Conservation (phyloP, 2,329 filamentous ascomycete genomes). For the Xylaria multiplex region DNA sequence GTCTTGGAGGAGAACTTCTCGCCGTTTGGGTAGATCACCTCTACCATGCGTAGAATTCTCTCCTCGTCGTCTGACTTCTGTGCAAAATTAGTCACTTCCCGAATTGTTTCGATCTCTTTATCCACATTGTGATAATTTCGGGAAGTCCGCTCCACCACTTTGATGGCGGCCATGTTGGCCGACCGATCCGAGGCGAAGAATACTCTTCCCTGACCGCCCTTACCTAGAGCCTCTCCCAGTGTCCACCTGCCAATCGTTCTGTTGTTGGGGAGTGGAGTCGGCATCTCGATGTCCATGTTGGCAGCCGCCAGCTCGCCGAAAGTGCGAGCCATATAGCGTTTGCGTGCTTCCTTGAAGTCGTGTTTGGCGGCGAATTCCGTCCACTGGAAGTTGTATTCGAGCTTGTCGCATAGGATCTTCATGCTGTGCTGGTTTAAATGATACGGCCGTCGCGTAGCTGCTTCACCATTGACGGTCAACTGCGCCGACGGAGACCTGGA, state of each 20-base stretch:
- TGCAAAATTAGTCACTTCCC: no score
- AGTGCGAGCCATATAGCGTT: not conserved
- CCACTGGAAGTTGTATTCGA: conserved; percentile 6
- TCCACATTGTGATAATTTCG: not conserved
- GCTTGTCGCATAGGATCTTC: not conserved
- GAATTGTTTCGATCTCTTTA: no score
- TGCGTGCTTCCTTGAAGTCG: not conserved
- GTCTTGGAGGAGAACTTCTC: not conserved
- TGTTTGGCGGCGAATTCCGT: not conserved
- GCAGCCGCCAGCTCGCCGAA: not conserved
- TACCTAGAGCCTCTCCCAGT: not conserved
- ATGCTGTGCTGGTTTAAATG: conserved; percentile 3
- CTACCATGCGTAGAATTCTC: no score
- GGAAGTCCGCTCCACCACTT: not conserved
- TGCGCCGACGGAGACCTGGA: not conserved
- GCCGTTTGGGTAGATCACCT: no score
- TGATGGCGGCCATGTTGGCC: not conserved
- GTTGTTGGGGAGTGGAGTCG: not conserved
- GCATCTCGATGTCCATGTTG: not conserved
- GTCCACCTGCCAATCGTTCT: conserved; percentile 4
- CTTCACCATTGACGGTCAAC: not conserved
- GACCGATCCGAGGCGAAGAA: not conserved
- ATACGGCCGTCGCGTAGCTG: not conserved
- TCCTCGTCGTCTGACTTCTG: no score
- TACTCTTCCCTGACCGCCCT: not conserved